phyloP scores from a whole-genome alignment of 257 asterid genomes.

The Buddleja alternifolia region DNA sequence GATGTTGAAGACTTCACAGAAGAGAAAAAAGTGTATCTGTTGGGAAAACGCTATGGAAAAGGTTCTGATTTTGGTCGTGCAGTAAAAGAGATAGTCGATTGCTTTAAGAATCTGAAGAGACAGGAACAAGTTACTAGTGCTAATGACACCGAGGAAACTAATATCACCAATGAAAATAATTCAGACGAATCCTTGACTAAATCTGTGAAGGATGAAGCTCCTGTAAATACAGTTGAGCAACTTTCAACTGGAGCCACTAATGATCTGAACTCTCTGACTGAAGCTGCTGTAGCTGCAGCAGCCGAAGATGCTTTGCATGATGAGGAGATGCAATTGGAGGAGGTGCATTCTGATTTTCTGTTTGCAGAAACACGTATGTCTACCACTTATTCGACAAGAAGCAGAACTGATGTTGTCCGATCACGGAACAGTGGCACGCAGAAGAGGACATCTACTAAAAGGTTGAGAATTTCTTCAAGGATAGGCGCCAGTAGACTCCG shows the following conservation, averaged over 20 bases:
- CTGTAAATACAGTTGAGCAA: conserved; percentile 33
- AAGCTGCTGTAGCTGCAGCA: conserved; percentile 56
- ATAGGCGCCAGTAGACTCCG: conserved; percentile 40
- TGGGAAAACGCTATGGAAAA: conserved; percentile 84
- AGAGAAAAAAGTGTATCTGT: conserved; percentile 76
- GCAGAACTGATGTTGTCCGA: conserved; percentile 48
- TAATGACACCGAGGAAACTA: conserved; percentile 46
- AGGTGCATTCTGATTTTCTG: conserved; percentile 40
- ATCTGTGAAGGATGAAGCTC: conserved; percentile 50
- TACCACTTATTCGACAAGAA: conserved; percentile 53
- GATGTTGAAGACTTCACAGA: conserved; percentile 94
- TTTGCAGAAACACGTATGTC: conserved; percentile 37
- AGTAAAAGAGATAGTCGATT: conserved; percentile 66
- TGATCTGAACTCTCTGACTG: conserved; percentile 54
- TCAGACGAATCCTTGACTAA: conserved; percentile 44
- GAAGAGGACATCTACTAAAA: conserved; percentile 56
- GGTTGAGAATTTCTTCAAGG: conserved; percentile 62
- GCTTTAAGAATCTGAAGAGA: conserved; percentile 73
- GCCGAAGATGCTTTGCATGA: conserved; percentile 53
- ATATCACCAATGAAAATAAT: conserved; percentile 45
- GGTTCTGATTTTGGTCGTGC: conserved; percentile 91
- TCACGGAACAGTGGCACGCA: conserved; percentile 39
- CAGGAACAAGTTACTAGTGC: conserved; percentile 45
- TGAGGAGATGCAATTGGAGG: conserved; percentile 49
- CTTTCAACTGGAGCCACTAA: conserved; percentile 38